These are phyloP conservation scores for Cyathus striatus DNA, from an alignment of 768 basidiomycete genomes.

Conservation along the genomic window DNA sequence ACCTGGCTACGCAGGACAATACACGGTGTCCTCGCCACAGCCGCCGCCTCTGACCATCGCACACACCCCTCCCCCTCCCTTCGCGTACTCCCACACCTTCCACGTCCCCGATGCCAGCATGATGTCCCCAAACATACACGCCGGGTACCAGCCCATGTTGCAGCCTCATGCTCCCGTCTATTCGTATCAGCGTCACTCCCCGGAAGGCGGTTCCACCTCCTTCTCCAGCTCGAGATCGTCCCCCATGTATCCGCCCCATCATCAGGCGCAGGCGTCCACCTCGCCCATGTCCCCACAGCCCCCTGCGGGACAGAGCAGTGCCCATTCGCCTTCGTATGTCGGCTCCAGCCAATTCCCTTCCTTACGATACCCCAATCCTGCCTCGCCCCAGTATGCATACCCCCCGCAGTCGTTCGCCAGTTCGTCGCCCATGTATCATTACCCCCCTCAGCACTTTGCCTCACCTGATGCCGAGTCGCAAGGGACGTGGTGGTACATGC, in stretches of 20 bases:
- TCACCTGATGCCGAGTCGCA: constrained; percentile 33
- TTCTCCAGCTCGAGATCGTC: constrained; percentile 17
- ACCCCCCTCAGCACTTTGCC: constrained; percentile 25
- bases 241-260: constrained; percentile 20
- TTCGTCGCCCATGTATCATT: constrained; percentile 31
- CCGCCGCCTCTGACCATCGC: constrained; percentile 28
- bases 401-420: constrained; percentile 27
- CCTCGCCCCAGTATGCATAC: constrained; percentile 29
- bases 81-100: constrained; percentile 28
- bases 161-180: constrained; percentile 31
- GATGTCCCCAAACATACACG: constrained; percentile 34
- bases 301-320: constrained; percentile 14
- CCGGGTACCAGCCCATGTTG: constrained; percentile 35
- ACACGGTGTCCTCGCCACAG: constrained; percentile 42
- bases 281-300: constrained; percentile 19
- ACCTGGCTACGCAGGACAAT: constrained; percentile 35
- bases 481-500: constrained; percentile 50
- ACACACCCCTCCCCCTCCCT: constrained; percentile 28
- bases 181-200: constrained; percentile 27
- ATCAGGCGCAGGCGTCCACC: constrained; percentile 12
- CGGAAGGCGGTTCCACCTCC: constrained; percentile 19
- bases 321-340: constrained; percentile 20
- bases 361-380: constrained; percentile 26
- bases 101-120: constrained; percentile 31
- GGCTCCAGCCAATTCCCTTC: constrained; percentile 23